phyloP scores from a whole-genome alignment of 169 alveolate species.

The Plasmodium inui region DNA sequence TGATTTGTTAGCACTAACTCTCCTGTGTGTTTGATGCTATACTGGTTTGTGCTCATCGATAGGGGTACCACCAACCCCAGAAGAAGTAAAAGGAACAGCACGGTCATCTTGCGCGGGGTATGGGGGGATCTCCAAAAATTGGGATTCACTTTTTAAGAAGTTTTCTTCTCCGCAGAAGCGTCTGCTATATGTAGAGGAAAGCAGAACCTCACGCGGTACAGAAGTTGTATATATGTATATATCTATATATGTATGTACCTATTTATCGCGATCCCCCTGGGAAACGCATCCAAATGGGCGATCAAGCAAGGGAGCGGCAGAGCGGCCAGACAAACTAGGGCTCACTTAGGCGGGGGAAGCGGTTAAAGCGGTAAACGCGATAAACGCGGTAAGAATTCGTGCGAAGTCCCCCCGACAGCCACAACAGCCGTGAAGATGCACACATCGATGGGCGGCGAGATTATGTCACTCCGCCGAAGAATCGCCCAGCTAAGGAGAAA shows the following conservation, averaged over 20 bases:
- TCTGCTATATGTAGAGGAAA: not conserved
- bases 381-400: not conserved
- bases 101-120: not conserved
- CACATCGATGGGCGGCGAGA: not conserved
- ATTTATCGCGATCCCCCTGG: not conserved
- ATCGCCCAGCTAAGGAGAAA: not conserved
- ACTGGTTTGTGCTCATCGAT: not conserved
- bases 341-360: not conserved
- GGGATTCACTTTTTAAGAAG: not conserved
- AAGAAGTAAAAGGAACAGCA: not conserved
- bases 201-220: not conserved
- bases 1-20: constrained; percentile 26
- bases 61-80: not conserved
- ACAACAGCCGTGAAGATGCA: not conserved
- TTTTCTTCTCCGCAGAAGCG: not conserved
- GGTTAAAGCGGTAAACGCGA: not conserved
- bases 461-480: not conserved
- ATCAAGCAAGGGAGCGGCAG: not conserved
- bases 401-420: not conserved
- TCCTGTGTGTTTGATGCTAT: constrained; percentile 34
- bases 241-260: not conserved
- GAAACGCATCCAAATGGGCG: not conserved
- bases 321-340: not conserved
- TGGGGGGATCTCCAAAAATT: not conserved
- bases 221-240: not conserved